phyloP scores from a whole-genome alignment of 2,329 filamentous ascomycete species.

The Ascochyta rabiei region DNA sequence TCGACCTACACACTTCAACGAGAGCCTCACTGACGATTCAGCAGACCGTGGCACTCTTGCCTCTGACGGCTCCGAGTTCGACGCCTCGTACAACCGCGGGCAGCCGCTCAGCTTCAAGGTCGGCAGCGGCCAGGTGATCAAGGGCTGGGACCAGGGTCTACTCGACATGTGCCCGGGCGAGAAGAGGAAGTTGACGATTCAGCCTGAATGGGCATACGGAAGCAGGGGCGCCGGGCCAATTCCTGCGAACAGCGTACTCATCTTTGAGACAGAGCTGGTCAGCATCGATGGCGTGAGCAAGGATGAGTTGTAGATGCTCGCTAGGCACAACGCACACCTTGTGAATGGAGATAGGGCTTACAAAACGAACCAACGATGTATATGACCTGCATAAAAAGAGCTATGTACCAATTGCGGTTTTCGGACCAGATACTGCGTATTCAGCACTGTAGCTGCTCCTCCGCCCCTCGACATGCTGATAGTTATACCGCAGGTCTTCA shows the following conservation, averaged over 20 bases:
- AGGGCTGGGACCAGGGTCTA: slow-evolving; percentile 93
- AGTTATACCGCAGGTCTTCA: no score
- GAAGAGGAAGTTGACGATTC: slow-evolving; percentile 89
- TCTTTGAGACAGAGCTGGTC: slow-evolving; percentile 92
- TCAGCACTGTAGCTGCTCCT: no score
- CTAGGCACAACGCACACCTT: not conserved
- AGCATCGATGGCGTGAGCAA: slow-evolving; percentile 74
- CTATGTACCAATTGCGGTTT: slow-evolving; percentile 57
- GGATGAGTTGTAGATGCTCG: slow-evolving; percentile 46
- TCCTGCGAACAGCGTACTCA: slow-evolving; percentile 78
- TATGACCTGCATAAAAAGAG: no score
- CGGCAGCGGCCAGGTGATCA: slow-evolving; percentile 86
- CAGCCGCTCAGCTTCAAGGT: slow-evolving; percentile 79
- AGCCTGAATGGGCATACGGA: slow-evolving; percentile 85
- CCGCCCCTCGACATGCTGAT: no score
- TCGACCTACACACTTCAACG: not conserved
- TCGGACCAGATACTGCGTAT: no score
- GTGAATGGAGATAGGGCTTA: not conserved
- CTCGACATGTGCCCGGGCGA: slow-evolving; percentile 96
- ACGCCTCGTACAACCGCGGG: slow-evolving; percentile 73
- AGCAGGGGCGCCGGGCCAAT: slow-evolving; percentile 81
- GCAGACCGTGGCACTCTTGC: slow-evolving; percentile 75
- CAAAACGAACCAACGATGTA: not conserved
- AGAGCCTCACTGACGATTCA: slow-evolving; percentile 47
- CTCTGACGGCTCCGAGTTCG: slow-evolving; percentile 64